A percentile compares a stretch with the other conserved stretches of the same genome.
Conservation (phyloP, 306 rosid genomes). For the Cicer judaicum region DNA sequence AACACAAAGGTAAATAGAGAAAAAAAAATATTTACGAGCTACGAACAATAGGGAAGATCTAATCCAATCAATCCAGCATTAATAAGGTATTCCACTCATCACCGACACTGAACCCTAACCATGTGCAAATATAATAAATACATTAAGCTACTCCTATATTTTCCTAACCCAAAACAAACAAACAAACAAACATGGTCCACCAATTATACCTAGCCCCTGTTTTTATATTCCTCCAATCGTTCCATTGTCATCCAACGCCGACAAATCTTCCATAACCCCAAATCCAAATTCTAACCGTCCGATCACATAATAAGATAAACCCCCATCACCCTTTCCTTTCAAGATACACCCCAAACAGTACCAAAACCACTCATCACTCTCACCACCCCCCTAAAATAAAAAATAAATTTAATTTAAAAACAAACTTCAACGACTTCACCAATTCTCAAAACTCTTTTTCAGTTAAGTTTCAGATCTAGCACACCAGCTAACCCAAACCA, state of each 20-base stretch:
- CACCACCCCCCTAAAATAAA: neutral
- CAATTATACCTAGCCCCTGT: neutral
- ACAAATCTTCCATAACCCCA: neutral
- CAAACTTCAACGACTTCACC: neutral
- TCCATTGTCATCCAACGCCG: neutral
- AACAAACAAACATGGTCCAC: neutral
- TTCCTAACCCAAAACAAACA: neutral
- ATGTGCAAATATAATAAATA: too few species aligned
- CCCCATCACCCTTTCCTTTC: too few species aligned
- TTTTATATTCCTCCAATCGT: neutral
- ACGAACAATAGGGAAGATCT: neutral
- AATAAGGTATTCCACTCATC: conserved; percentile 19
- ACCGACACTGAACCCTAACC: conserved; percentile 21
- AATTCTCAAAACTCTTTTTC: neutral
- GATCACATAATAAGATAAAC: neutral
- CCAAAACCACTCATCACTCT: neutral
- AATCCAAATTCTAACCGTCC: neutral
- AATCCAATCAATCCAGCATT: conserved; percentile 1
- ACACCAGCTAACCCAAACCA: neutral
- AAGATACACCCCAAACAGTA: too few species aligned
- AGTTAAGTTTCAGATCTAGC: conserved; percentile 4
- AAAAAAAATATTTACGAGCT: neutral
- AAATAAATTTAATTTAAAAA: neutral
- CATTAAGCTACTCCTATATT: neutral
- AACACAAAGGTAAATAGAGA: neutral